Evolutionary conservation across 805 yeast species (phyloP).

Genomic region (Zygosaccharomyces bisporus): DNA sequence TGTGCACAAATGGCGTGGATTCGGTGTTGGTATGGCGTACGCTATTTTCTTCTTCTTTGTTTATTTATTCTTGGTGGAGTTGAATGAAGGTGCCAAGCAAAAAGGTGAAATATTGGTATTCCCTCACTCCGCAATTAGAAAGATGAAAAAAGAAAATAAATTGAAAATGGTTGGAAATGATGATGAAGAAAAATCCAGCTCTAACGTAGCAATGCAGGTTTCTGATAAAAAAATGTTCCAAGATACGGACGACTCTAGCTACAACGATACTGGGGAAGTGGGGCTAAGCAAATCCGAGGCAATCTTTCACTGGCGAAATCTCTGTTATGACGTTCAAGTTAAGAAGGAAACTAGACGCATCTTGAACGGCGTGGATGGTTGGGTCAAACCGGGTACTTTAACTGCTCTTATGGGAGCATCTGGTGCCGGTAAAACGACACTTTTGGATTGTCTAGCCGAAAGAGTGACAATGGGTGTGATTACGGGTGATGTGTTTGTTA

Average conservation of each 20-base stretch:
- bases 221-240: constrained; percentile 26
- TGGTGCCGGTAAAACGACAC: constrained; percentile 79
- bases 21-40: constrained; percentile 59
- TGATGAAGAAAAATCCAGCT: constrained; percentile 25
- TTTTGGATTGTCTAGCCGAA: constrained; percentile 66
- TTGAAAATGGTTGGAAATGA: constrained; percentile 28
- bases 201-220: constrained; percentile 12
- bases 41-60: constrained; percentile 49
- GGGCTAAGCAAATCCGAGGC: constrained; percentile 39
- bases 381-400: constrained; percentile 79
- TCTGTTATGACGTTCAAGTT: constrained; percentile 65
- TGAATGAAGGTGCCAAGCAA: constrained; percentile 58
- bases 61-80: constrained; percentile 54
- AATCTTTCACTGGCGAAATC: constrained; percentile 74
- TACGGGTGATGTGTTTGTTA: constrained; percentile 62
- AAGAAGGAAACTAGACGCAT: constrained; percentile 58
- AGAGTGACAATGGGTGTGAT: constrained; percentile 69
- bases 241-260: constrained; percentile 21
- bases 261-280: constrained; percentile 24
- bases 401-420: constrained; percentile 78
- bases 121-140: constrained; percentile 46
- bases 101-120: constrained; percentile 69
- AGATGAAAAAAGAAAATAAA: constrained; percentile 41
- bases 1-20: constrained; percentile 58
- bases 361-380: constrained; percentile 66